Percentiles rank a stretch among this genome's conserved stretches.
Evolutionary conservation across 176 grass and related monocot species (phyloP).

Genomic region (Oryza brachyantha): DNA sequence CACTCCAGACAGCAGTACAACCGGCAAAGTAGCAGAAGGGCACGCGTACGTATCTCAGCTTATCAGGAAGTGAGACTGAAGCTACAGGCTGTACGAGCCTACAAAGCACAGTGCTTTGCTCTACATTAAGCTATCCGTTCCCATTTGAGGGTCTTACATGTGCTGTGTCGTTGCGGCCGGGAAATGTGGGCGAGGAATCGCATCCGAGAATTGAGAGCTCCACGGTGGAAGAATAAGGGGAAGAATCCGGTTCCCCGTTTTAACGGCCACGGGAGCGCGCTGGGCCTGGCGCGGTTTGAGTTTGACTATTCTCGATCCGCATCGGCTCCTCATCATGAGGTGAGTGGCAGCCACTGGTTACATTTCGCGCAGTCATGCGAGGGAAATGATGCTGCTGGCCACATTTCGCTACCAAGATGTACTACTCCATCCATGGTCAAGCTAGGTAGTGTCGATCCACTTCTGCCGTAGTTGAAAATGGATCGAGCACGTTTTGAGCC

Average conservation of each 20-base stretch:
- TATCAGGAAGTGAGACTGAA: neutral
- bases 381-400: constrained; percentile 50
- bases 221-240: neutral
- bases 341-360: neutral
- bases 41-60: neutral
- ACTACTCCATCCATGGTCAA: neutral
- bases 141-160: neutral
- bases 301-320: neutral
- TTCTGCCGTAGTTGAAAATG: no score
- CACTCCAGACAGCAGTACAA: neutral
- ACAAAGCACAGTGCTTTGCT: neutral
- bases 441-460: neutral
- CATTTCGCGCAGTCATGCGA: neutral
- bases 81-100: no score
- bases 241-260: neutral
- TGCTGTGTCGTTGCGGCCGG: neutral
- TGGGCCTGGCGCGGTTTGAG: neutral
- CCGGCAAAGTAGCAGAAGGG: neutral
- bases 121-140: neutral
- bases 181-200: neutral
- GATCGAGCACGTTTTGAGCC: neutral
- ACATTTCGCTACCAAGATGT: constrained; percentile 15
- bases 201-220: neutral
- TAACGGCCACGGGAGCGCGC: neutral
- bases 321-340: neutral